Evolutionary conservation across 1,284 basidiomycete genomes (phyloP), one percentile per base, ranked within the genome.

Genomic region (Paramarasmius palmivorus): DNA sequence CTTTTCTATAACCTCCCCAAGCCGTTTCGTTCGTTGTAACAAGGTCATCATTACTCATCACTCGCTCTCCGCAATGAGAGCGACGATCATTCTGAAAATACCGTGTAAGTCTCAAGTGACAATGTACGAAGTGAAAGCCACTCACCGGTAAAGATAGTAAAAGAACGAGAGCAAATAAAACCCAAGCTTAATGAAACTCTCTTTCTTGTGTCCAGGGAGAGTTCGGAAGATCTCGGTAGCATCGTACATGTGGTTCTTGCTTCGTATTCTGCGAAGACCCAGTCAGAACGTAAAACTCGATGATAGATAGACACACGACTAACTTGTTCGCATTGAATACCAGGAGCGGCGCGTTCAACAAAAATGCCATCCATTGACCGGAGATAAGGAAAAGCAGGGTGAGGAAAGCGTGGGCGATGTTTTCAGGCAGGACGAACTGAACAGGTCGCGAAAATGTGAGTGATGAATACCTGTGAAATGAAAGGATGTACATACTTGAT

Each of bases 141-240:
- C 90, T 61, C 63, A 93, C 92, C 92, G 83, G 74, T 97, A 98
- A 64, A 97, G 86, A 69, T 96, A 97, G 76, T 95, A 97, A 83
- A 96, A 96, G 82, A 96, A 96, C 46, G 89, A 93, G 57, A 96
- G 77, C 54, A 96, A 83, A 72, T 95, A 97, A 73, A 96, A 95
- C 19, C 92, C 95, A 56, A 98, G 88, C 77, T 97, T 98, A 73
- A 96, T 82, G 68, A 99, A 98, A 65, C 89, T 89, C 75, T 97
- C 95, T 70, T 95, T 98, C 78, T 99, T 99, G 75, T 98, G 97
- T 38, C 82, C 86, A 15, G 90, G 86, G 44, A 99, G 75, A 58
- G 96, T 96, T 61, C 97, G 84, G 83, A 99, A 99, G 65, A 99
- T 99, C 73, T 99, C 97, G 29, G 97, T 99, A 50, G 96, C 96